A percentile compares a stretch with the other conserved stretches of the same genome.
Evolutionary conservation across 2,329 filamentous ascomycete species (phyloP).

Genomic region (Ramularia collo-cygni): DNA sequence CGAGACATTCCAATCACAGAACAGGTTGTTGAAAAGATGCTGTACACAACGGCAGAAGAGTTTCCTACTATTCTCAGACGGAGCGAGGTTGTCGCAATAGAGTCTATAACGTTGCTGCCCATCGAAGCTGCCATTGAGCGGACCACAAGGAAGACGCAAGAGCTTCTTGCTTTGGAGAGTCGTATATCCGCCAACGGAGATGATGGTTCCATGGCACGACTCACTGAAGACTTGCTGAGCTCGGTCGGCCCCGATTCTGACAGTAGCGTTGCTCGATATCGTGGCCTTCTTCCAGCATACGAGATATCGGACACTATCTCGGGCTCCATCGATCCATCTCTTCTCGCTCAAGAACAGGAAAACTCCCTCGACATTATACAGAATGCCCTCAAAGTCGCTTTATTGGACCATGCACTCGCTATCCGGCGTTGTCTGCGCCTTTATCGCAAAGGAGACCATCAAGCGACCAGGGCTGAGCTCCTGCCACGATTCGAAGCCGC

Average conservation of each 20-base stretch:
- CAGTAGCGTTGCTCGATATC: constrained; percentile 72
- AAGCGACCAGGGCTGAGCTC: constrained; percentile 39
- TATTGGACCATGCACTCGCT: constrained; percentile 83
- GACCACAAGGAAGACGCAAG: constrained; percentile 82
- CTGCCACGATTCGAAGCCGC: constrained; percentile 37
- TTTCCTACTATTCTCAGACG: constrained; percentile 88
- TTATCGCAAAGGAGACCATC: constrained; percentile 55
- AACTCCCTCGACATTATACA: constrained; percentile 53
- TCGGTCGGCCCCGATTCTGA: constrained; percentile 69
- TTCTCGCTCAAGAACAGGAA: constrained; percentile 27
- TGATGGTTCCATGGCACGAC: constrained; percentile 48
- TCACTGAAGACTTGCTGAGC: constrained; percentile 69
- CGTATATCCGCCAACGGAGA: constrained; percentile 56
- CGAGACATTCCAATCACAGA: constrained; percentile 57
- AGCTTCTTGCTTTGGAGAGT: constrained; percentile 70
- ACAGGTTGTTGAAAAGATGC: constrained; percentile 73
- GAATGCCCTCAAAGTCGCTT: constrained; percentile 72
- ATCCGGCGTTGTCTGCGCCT: constrained; percentile 71
- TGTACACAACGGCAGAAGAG: constrained; percentile 75
- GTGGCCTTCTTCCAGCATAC: constrained; percentile 57
- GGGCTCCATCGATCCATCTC: constrained; percentile 27
- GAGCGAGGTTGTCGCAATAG: constrained; percentile 70
- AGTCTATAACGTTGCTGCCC: constrained; percentile 61
- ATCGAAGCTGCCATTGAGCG: constrained; percentile 86
- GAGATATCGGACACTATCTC: constrained; percentile 36